Conservation (phyloP, 176 grass and related monocot genomes). For the Aechmea fasciata region DNA sequence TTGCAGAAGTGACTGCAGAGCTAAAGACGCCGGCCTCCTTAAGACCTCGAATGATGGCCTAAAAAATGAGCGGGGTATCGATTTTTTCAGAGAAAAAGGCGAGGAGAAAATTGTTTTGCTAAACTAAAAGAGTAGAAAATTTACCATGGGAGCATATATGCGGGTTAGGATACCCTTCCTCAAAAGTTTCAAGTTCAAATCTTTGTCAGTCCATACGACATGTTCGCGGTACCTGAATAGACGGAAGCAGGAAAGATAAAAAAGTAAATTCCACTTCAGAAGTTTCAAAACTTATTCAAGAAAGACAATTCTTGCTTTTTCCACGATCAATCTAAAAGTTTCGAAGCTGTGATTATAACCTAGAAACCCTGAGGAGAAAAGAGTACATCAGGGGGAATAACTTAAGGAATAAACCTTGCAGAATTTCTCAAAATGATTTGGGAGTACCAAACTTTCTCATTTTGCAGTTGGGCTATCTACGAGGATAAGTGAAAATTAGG, state of each 20-base stretch:
- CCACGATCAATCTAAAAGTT: no score
- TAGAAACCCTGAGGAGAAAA: no score
- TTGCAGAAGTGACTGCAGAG: slow-evolving; percentile 57
- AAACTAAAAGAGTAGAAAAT: background rate
- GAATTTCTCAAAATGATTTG: no score
- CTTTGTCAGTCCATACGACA: slow-evolving; percentile 90
- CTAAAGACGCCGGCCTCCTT: slow-evolving; percentile 84
- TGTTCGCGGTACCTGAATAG: slow-evolving; percentile 73
- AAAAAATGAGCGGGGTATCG: background rate
- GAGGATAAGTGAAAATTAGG: no score
- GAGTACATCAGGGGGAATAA: no score
- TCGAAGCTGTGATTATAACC: no score
- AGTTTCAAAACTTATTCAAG: no score
- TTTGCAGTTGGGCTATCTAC: no score
- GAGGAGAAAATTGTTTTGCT: background rate
- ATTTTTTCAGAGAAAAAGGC: slow-evolving; percentile 3
- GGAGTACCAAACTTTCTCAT: no score
- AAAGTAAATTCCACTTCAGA: no score
- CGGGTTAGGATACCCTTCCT: slow-evolving; percentile 89
- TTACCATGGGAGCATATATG: slow-evolving; percentile 96
- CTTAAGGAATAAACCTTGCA: no score
- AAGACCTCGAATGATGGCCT: slow-evolving; percentile 92
- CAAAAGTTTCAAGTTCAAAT: slow-evolving; percentile 77
- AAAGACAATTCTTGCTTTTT: no score
- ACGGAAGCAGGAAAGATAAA: background rate